Evolutionary conservation across 169 alveolate genomes (phyloP), one percentile per base, ranked within the genome.

Genomic region (Cryptosporidium sp.): DNA sequence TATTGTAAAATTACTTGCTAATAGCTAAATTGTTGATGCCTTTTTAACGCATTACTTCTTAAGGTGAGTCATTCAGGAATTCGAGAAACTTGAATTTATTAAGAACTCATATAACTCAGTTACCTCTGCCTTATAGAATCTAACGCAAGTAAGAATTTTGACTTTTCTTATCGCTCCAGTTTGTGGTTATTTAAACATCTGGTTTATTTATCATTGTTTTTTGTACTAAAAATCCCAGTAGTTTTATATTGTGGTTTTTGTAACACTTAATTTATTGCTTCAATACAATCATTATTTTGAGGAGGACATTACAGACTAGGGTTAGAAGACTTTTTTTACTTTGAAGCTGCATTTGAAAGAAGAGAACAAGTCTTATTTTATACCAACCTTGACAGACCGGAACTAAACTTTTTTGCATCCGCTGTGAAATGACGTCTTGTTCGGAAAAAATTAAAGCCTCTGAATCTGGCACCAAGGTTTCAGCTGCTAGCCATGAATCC

Each of bases 91-190:
- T 16, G 18, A 9, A 0, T 10, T 31, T 33, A 31, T 33, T 33
- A 21, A 23, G 67, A 56, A 56, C 10, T 33, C 12, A 33, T 26
- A 5, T 65, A 65, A 31, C 48, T 65, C 4, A 29, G 42, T 65
- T 31, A 31, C 44, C 7, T 9, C 14, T 23, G 5, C 14, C 23
- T 9, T 10, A 65, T 31, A 65, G 72, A 33, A 21, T 4, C 23
- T 26, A 56, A 56, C 67, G 14, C 26, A 56, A 56, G 3, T 31
- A 35, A 23, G 29, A 5, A 65, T 29, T 65, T 65, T n/a, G 31
- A 65, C 14, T 65, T 65, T 35, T 65, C 35, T 31, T 65, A 65
- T 65, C 72, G 72, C 72, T 65, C 72, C 72, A 65, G 72, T 65
- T 65, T 65, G 72, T 65, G 72, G 72, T 33, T 65, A 56, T 56